Evolutionary conservation across 2,329 filamentous ascomycete species (phyloP).

Genomic region (Neonectria punicea): DNA sequence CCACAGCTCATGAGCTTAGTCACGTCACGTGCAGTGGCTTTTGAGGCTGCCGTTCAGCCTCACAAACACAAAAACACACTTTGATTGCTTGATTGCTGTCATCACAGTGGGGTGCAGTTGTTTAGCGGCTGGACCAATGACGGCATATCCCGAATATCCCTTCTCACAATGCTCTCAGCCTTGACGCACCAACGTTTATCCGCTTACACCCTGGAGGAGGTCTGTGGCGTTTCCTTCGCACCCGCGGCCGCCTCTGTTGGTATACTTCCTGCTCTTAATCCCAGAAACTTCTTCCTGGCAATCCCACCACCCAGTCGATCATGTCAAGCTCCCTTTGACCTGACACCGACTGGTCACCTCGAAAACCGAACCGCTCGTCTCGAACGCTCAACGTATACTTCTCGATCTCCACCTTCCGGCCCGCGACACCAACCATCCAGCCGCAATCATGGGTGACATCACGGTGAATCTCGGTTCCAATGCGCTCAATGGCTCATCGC

Average conservation of each 20-base stretch:
- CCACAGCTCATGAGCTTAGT: constrained; percentile 44
- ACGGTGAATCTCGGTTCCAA: constrained; percentile 55
- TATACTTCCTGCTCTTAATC: constrained; percentile 35
- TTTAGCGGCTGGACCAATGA: constrained; percentile 12
- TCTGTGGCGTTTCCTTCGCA: constrained; percentile 33
- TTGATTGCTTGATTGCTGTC: neutral
- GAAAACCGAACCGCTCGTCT: neutral
- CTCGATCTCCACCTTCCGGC: constrained; percentile 15
- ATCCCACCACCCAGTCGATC: constrained; percentile 24
- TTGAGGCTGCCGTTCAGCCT: constrained; percentile 31
- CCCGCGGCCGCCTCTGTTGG: constrained; percentile 32
- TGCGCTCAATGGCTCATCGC: constrained; percentile 58
- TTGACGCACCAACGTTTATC: constrained; percentile 46
- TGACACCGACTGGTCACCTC: constrained; percentile 14
- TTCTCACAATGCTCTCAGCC: constrained; percentile 12
- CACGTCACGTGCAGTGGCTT: constrained; percentile 38
- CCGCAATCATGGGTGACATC: constrained; percentile 51
- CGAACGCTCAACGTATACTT: constrained; percentile 12
- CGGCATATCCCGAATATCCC: neutral
- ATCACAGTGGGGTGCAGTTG: neutral
- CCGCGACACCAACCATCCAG: constrained; percentile 31
- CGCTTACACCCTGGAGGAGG: constrained; percentile 33
- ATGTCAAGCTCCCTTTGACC: constrained; percentile 41
- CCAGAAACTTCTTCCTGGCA: constrained; percentile 25
- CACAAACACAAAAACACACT: neutral